A percentile compares a stretch with the other conserved stretches of the same genome.
Evolutionary conservation across 805 yeast genomes (phyloP).

Genomic region (Saccharomycopsis babjevae): DNA sequence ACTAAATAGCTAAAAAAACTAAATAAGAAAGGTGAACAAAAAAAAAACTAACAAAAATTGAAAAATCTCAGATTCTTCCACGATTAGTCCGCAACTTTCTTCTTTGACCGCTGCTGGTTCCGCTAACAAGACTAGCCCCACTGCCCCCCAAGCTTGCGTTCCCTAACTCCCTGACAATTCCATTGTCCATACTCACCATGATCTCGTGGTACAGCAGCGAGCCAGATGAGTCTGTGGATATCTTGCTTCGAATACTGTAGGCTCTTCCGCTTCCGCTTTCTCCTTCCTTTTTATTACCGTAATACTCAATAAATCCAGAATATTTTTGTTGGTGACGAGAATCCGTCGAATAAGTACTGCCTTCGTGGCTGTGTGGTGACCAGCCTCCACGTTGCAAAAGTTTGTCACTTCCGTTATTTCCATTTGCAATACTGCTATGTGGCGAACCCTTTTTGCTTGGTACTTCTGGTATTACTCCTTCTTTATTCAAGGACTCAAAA

Average conservation of each 20-base stretch:
- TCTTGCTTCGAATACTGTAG: not conserved
- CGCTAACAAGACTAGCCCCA: not conserved
- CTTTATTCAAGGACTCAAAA: too few species aligned
- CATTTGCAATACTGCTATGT: not conserved
- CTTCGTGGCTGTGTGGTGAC: not conserved
- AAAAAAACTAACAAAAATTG: too few species aligned
- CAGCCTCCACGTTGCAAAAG: not conserved
- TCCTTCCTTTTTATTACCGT: not conserved
- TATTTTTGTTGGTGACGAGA: not conserved
- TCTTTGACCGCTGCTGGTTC: not conserved
- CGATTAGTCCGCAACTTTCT: not conserved
- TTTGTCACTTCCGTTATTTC: not conserved
- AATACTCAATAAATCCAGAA: not conserved
- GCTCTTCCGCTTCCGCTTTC: not conserved
- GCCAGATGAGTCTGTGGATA: not conserved
- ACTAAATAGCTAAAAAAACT: too few species aligned
- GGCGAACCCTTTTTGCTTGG: not conserved
- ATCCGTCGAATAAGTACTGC: not conserved
- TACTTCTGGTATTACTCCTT: too few species aligned
- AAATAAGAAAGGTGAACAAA: too few species aligned
- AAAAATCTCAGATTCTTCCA: too few species aligned
- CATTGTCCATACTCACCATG: not conserved
- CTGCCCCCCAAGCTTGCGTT: not conserved
- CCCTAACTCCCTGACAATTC: not conserved
- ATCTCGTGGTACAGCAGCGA: not conserved